phyloP scores from a whole-genome alignment of 140 eudicot species.

The Erigeron philadelphicus region DNA sequence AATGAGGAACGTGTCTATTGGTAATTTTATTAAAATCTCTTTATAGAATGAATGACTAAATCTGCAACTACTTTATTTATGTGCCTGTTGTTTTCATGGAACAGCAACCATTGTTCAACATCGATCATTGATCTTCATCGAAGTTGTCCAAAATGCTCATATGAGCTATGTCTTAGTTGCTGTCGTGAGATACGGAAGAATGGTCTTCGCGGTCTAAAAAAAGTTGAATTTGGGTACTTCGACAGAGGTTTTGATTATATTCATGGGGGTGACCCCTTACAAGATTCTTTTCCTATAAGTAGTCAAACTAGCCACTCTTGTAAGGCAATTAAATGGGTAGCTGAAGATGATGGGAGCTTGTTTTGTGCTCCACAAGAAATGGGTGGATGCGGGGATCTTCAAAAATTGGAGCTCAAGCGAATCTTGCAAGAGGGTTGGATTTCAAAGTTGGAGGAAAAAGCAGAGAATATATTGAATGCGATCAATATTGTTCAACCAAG shows the following conservation, averaged over 20 bases:
- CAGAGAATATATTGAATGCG: slow-evolving; percentile 35
- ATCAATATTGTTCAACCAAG: slow-evolving; percentile 10
- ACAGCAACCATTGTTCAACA: slow-evolving; percentile 80
- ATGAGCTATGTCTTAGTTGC: slow-evolving; percentile 79
- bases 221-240: slow-evolving; percentile 32
- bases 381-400: slow-evolving; percentile 70
- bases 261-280: slow-evolving; percentile 68
- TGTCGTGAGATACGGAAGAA: slow-evolving; percentile 61
- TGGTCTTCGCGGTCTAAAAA: slow-evolving; percentile 30
- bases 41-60: slow-evolving; percentile 3
- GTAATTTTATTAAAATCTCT: slow-evolving; percentile 36
- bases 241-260: slow-evolving; percentile 64
- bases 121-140: slow-evolving; percentile 88
- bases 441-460: slow-evolving; percentile 42
- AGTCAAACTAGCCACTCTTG: slow-evolving; percentile 6
- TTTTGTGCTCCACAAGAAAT: slow-evolving; percentile 64
- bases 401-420: slow-evolving; percentile 55
- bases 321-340: slow-evolving; percentile 41
- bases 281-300: slow-evolving; percentile 26
- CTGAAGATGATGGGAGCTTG: slow-evolving; percentile 38
- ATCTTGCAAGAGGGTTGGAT: slow-evolving; percentile 58
- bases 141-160: slow-evolving; percentile 79
- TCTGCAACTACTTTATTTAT: slow-evolving; percentile 14
- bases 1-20: slow-evolving; percentile 82
- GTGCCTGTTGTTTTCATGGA: slow-evolving; percentile 16